Conservation (phyloP, 192 early-diverging fungal species). For the Geranomyces michiganensis region DNA sequence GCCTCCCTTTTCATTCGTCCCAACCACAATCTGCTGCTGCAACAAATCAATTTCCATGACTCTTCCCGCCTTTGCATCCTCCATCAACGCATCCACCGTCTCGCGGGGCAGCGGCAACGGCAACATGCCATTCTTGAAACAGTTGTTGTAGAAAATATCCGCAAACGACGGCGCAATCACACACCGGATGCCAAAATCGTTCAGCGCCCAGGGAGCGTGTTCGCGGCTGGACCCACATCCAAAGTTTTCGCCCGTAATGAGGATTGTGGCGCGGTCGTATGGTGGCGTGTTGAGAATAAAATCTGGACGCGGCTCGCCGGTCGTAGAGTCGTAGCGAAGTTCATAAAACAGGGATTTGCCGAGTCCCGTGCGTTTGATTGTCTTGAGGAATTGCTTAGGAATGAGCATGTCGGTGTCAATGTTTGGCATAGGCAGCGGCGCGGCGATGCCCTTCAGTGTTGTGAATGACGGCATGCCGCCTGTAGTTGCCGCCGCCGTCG, state of each 20-base stretch:
- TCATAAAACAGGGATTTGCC: conserved; percentile 64
- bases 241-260: conserved; percentile 68
- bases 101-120: conserved; percentile 47
- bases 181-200: conserved; percentile 72
- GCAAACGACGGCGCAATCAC: conserved; percentile 71
- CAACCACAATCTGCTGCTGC: conserved; percentile 50
- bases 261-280: conserved; percentile 53
- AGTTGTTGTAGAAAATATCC: conserved; percentile 78
- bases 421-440: conserved; percentile 64
- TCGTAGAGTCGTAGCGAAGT: conserved; percentile 57
- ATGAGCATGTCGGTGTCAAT: conserved; percentile 77
- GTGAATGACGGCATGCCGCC: conserved; percentile 65
- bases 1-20: too few species aligned
- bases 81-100: conserved; percentile 37
- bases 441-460: conserved; percentile 57
- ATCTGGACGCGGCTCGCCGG: conserved; percentile 48
- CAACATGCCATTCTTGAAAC: conserved; percentile 76
- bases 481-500: conserved; percentile 9
- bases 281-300: conserved; percentile 67
- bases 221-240: conserved; percentile 70
- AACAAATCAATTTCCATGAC: conserved; percentile 61
- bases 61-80: conserved; percentile 49
- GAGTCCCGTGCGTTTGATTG: conserved; percentile 71
- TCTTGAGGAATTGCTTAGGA: conserved; percentile 78
- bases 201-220: conserved; percentile 76